Base-by-base conservation (phyloP, 108 stramenopile species). In the Cyclotella sp. region DNA sequence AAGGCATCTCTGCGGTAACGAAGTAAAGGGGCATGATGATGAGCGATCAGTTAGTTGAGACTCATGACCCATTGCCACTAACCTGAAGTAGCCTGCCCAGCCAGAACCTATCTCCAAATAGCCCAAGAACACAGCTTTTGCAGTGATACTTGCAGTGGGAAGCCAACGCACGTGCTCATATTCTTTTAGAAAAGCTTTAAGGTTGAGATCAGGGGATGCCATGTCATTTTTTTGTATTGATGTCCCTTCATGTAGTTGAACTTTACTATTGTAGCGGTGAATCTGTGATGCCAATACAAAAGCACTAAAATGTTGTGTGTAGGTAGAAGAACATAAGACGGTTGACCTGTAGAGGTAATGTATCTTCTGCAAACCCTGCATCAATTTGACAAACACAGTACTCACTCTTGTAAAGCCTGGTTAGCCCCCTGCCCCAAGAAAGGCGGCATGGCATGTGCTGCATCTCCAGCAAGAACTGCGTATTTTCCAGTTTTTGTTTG, bases 401-500 rank as follows among this genome's bases (percentile, higher is more conserved):
- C 90, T 44, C 83, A 90, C 88, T 95, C 97, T 84, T 97, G 95
- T 61, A 98, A 87, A 5, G 96, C 98, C 72, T 98, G 98, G 63
- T 98, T 98, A 0, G 94, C 94, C 29, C 98, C 98, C 85, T 98
- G 98, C 24, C 98, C 98, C 21, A 97, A 81, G 70, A 97, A 98
- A 0, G 98, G 98, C 18, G 97, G 95, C 93, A 97, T 95, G 28
- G 97, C 96, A 78, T 98, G 98, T 1, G 97, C 96, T 14, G 96
- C 90, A 81, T 98, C 98, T 7, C 98, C 98, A 10, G 87, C 70
- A 27, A 97, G 77, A 15, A 91, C 86, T 26, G 62, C 77, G 41
- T 58, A 84, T 24, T 54, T 65, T 30, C 63, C 64, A n/a, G 63
- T 71, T 26, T 65, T 68, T 24, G 70, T 28, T 3, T 65, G 76